Evolutionary conservation across 2,329 filamentous ascomycete species (phyloP), one percentile per base, ranked within the genome.

Genomic region (Arachnomyces sp.): DNA sequence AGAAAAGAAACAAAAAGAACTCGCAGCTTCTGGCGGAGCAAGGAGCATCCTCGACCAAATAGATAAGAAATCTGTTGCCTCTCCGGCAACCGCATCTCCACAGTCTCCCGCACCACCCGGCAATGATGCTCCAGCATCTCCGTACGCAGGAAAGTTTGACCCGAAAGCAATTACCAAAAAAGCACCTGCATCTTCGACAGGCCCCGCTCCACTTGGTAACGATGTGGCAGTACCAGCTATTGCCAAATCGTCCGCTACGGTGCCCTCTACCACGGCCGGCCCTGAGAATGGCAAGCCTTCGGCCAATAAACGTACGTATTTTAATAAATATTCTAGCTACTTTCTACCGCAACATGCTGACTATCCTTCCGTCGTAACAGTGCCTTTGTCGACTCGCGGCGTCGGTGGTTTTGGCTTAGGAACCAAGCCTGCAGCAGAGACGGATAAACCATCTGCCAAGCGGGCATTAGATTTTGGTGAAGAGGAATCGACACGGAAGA

Each of bases 81-180:
- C 79, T 17, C 72, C 80, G 13, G 66, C 66, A 38, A 66, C 68
- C 36, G 61, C 71, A 36, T 70, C 74, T 43, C 69, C 73, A 13
- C 63, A 68, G 28, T 74, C 75, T 18, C 71, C 77, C 16, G 62
- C 66, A 12, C 59, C 67, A 28, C 66, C 71, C 2, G 62, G 70
- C n/a, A 62, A 62, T 32, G 66, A 56, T 39, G 54, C 69, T 31
- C 70, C 76, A 25, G 70, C 77, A 7, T 62, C 71, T 15, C 68
- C 78, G 9, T 86, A 87, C 55, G 73, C 80, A 46, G 83, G 84
- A 52, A 93, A 92, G 60, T 90, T 92, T 53, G 84, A 93, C 52
- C 84, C 86, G 4, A 94, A 94, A 62, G 82, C 80, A 14, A 88
- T 92, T 51, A 82, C 78, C 31, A 93, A 90, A 62, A 92, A 86